Percentiles rank a stretch among this genome's conserved stretches.
These are phyloP conservation scores for Chaetomium olivaceum DNA, from an alignment of 2,329 filamentous ascomycete genomes.

Conservation along the genomic window DNA sequence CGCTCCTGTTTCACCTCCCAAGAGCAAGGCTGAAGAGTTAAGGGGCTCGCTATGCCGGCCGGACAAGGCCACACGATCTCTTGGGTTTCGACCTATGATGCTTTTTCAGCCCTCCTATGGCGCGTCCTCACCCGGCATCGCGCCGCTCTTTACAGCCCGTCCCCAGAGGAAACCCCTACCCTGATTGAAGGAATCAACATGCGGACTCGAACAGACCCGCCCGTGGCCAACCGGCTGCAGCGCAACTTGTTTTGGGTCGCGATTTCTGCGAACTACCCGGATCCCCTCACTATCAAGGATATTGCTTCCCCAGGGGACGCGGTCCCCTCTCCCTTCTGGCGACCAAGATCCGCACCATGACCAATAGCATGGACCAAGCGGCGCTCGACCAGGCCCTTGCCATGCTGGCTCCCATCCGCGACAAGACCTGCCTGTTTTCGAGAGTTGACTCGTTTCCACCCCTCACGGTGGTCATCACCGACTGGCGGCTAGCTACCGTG, in stretches of 20 bases:
- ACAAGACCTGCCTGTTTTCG: slow-evolving; percentile 41
- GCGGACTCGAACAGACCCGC: slow-evolving; percentile 39
- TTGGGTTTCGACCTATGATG: slow-evolving; percentile 51
- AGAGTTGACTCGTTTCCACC: slow-evolving; percentile 42
- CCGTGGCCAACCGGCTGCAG: slow-evolving; percentile 39
- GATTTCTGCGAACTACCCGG: slow-evolving; percentile 33
- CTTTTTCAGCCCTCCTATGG: slow-evolving; percentile 47
- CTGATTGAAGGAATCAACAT: slow-evolving; percentile 43
- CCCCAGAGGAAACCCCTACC: slow-evolving; percentile 34
- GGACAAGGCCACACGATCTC: slow-evolving; percentile 30
- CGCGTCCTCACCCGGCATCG: slow-evolving; percentile 41
- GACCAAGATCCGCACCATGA: slow-evolving; percentile 42
- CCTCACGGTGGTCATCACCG: slow-evolving; percentile 40
- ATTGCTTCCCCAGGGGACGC: slow-evolving; percentile 30
- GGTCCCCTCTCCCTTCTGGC: slow-evolving; percentile 41
- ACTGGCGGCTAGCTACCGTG: slow-evolving; percentile 40
- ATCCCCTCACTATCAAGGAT: slow-evolving; percentile 34
- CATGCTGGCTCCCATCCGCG: slow-evolving; percentile 39
- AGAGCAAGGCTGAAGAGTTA: slow-evolving; percentile 45
- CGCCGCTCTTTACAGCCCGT: slow-evolving; percentile 37
- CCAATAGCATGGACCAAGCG: slow-evolving; percentile 39
- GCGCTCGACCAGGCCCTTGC: slow-evolving; percentile 37
- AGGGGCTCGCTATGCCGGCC: slow-evolving; percentile 40
- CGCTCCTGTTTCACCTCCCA: slow-evolving; percentile 47
- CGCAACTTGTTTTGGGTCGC: slow-evolving; percentile 40